Evolutionary conservation across 495 filamentous ascomycete species (phyloP).

Genomic region (Corynascus novoguineensis): DNA sequence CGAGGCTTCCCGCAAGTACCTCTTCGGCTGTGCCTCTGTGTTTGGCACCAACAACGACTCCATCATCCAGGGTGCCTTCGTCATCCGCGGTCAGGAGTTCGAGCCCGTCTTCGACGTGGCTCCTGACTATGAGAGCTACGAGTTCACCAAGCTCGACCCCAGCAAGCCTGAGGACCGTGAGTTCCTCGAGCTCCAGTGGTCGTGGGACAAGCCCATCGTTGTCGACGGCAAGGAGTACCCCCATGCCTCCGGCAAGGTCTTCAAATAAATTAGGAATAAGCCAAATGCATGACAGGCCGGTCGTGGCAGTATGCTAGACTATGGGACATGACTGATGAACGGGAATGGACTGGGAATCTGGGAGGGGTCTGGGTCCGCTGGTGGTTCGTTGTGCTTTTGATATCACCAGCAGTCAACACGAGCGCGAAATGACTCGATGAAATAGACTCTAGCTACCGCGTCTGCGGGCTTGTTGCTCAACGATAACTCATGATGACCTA

Average conservation of each 20-base stretch:
- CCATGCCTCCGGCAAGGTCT: constrained; percentile 81
- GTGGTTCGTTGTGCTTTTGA: constrained; percentile 22
- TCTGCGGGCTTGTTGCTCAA: constrained; percentile 11
- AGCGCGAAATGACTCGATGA: constrained; percentile 22
- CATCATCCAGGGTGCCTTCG: constrained; percentile 82
- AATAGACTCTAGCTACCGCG: constrained; percentile 23
- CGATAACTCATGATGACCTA: constrained; percentile 14
- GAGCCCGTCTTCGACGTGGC: constrained; percentile 89
- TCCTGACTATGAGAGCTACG: constrained; percentile 94
- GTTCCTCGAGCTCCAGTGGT: constrained; percentile 82
- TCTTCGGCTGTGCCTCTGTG: constrained; percentile 89
- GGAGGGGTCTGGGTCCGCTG: constrained; percentile 23
- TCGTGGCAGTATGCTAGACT: constrained; percentile 25
- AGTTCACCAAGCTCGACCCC: constrained; percentile 91
- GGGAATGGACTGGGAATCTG: constrained; percentile 23
- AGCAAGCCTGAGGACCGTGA: constrained; percentile 73
- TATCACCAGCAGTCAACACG: constrained; percentile 23
- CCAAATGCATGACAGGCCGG: constrained; percentile 16
- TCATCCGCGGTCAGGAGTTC: constrained; percentile 87
- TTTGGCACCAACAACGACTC: constrained; percentile 84
- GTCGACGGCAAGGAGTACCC: constrained; percentile 74
- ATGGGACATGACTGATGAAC: constrained; percentile 36
- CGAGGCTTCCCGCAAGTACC: constrained; percentile 95
- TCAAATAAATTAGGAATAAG: constrained; percentile 67
- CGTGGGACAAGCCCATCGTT: constrained; percentile 70